Evolutionary conservation across 73 alveolate genomes (phyloP).

Genomic region (Urostyla sp.): DNA sequence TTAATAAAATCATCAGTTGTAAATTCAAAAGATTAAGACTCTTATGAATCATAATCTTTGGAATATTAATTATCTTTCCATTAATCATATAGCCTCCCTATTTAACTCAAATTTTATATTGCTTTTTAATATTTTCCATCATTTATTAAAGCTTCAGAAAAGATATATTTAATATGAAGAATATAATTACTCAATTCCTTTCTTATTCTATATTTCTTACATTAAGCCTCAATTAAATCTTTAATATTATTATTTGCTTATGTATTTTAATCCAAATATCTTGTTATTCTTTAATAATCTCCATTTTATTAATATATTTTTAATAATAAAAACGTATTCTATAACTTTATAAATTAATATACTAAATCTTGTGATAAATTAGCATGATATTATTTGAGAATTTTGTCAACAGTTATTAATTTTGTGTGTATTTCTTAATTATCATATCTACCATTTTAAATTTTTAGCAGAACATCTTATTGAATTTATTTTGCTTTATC

Average conservation of each 20-base stretch:
- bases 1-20: constrained; percentile 31
- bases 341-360: not conserved
- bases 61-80: constrained; percentile 36
- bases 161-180: not conserved
- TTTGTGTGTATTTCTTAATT: not conserved
- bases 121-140: constrained; percentile 17
- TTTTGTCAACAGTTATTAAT: constrained; percentile 6
- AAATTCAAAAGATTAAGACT: constrained; percentile 9
- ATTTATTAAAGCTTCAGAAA: not conserved
- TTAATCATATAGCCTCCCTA: constrained; percentile 14
- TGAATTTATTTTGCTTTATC: not conserved
- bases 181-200: constrained; percentile 28
- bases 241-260: not conserved
- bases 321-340: not conserved
- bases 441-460: not conserved
- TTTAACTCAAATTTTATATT: not conserved
- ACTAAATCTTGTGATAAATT: not conserved
- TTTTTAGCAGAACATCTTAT: not conserved
- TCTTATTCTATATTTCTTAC: constrained; percentile 13
- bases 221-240: not conserved
- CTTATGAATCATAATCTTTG: not conserved
- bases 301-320: not conserved
- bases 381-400: constrained; percentile 7
- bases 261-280: constrained; percentile 8
- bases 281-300: not conserved